A percentile compares a stretch with the other conserved stretches of the same genome.
phyloP scores from a whole-genome alignment of 2,329 filamentous ascomycete genomes.

The Colletotrichum tamarilloi region DNA sequence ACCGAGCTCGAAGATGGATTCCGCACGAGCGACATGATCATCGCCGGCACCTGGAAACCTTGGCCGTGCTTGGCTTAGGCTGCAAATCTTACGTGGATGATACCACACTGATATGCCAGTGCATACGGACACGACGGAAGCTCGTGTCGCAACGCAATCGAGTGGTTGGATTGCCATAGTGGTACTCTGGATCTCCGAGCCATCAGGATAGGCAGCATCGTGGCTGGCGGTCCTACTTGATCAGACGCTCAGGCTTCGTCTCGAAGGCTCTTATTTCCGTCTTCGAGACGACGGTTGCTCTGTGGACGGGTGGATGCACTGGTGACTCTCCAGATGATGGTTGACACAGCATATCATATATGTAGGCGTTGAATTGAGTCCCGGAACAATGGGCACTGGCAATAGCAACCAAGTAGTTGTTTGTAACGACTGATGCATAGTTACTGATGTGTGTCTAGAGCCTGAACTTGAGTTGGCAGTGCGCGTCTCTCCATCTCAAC shows the following conservation, averaged over 20 bases:
- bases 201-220: background rate
- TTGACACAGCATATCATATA: too few relatives aligned
- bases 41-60: background rate
- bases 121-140: background rate
- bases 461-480: too few relatives aligned
- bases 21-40: background rate
- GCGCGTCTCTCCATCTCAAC: too few relatives aligned
- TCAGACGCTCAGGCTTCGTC: background rate
- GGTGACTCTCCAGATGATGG: too few relatives aligned
- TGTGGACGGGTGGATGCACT: too few relatives aligned
- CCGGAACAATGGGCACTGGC: too few relatives aligned
- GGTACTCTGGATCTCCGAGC: background rate
- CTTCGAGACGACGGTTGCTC: too few relatives aligned
- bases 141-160: conserved; percentile 1
- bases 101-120: background rate
- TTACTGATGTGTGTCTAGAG: too few relatives aligned
- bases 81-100: background rate
- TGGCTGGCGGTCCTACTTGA: background rate
- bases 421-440: too few relatives aligned
- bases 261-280: background rate
- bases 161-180: background rate
- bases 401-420: too few relatives aligned
- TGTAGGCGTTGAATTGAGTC: too few relatives aligned
- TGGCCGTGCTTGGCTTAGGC: background rate
- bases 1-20: background rate